phyloP scores from a whole-genome alignment of 768 basidiomycete genomes.

The Leucocoprinus leucothites region DNA sequence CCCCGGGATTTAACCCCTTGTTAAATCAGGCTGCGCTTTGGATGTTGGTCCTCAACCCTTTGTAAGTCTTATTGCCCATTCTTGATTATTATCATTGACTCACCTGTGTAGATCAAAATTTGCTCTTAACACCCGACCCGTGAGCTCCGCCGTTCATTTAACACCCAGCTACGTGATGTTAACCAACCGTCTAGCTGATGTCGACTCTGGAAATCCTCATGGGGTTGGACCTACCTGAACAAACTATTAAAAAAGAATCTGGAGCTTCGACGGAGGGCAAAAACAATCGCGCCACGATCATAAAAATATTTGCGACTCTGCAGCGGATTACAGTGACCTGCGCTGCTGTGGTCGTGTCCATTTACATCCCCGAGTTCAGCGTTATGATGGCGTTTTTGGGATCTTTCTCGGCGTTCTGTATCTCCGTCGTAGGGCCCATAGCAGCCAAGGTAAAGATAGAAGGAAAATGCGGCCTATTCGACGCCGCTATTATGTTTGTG shows the following conservation, averaged over 20 bases:
- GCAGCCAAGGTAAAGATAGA: slow-evolving; percentile 63
- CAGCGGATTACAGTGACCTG: slow-evolving; percentile 59
- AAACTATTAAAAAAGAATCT: slow-evolving; percentile 24
- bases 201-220: slow-evolving; percentile 78
- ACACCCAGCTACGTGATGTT: not conserved
- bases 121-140: slow-evolving; percentile 78
- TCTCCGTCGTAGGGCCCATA: slow-evolving; percentile 78
- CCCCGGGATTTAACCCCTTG: slow-evolving; percentile 64
- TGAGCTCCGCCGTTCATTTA: slow-evolving; percentile 21
- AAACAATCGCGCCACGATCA: slow-evolving; percentile 29
- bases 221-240: slow-evolving; percentile 50
- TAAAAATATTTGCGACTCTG: slow-evolving; percentile 39
- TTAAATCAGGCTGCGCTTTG: slow-evolving; percentile 78
- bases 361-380: slow-evolving; percentile 76
- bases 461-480: slow-evolving; percentile 44
- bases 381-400: slow-evolving; percentile 88
- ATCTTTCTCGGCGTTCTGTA: slow-evolving; percentile 76
- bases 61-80: slow-evolving; percentile 42
- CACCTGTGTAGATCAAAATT: slow-evolving; percentile 68
- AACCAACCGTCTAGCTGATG: slow-evolving; percentile 54
- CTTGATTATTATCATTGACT: slow-evolving; percentile 12
- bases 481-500: slow-evolving; percentile 49
- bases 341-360: slow-evolving; percentile 65
- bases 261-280: slow-evolving; percentile 21
- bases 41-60: slow-evolving; percentile 78